These are phyloP conservation scores for Gillenia trifoliata DNA, from an alignment of 306 rosid genomes.

Conservation along the genomic window DNA sequence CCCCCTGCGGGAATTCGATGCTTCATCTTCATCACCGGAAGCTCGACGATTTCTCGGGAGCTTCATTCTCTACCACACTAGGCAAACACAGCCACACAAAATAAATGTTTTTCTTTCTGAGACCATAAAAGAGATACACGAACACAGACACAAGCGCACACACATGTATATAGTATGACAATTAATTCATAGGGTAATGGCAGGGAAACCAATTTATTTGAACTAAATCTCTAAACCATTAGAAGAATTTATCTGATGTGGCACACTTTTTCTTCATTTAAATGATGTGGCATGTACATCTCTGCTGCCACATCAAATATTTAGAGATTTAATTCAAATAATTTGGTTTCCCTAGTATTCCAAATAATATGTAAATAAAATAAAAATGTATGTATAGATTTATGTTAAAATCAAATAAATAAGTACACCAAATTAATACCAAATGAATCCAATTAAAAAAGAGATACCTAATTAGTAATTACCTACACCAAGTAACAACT, in stretches of 20 bases:
- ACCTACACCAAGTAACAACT: not conserved
- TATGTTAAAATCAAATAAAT: not conserved
- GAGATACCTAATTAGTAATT: not conserved
- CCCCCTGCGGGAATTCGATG: conserved; percentile 17
- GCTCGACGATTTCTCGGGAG: conserved; percentile 16
- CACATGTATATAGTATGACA: not conserved
- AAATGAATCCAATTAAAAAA: not conserved
- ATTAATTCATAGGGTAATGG: not conserved
- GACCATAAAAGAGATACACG: not conserved
- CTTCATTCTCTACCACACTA: conserved; percentile 25
- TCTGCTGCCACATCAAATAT: too few relatives aligned
- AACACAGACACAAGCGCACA: not conserved
- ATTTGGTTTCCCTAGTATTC: too few relatives aligned
- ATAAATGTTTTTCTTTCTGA: not conserved
- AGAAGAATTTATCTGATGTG: too few relatives aligned
- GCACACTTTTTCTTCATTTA: too few relatives aligned
- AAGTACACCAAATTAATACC: not conserved
- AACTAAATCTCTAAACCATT: too few relatives aligned
- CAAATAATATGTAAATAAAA: not conserved
- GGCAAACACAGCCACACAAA: not conserved
- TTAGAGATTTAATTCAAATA: too few relatives aligned
- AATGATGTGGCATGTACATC: too few relatives aligned
- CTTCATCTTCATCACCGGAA: conserved; percentile 37
- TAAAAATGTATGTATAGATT: not conserved
- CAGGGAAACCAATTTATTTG: too few relatives aligned